These are phyloP conservation scores for Colletotrichum chlorophyti DNA, from an alignment of 2,329 filamentous ascomycete genomes.

Conservation along the genomic window DNA sequence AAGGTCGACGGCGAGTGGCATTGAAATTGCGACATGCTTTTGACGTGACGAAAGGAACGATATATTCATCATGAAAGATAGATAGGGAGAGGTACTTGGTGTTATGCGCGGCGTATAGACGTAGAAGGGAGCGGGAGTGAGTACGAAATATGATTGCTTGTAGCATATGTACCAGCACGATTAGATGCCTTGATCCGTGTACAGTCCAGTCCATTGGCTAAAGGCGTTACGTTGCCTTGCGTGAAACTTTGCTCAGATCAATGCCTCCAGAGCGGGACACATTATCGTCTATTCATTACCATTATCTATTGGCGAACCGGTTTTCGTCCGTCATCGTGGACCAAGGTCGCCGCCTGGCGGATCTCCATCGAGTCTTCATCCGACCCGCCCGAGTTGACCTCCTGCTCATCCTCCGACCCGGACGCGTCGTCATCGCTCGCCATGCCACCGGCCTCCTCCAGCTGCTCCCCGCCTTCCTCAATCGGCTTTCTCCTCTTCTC, in stretches of 20 bases:
- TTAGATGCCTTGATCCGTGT: conserved; percentile 7
- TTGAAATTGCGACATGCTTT: conserved; percentile 24
- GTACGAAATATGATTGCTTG: conserved; percentile 14
- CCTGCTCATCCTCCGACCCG: conserved; percentile 40
- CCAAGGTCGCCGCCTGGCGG: conserved; percentile 34
- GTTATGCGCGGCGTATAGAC: conserved; percentile 7
- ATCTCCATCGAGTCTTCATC: conserved; percentile 35
- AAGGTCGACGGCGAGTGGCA: conserved; percentile 82
- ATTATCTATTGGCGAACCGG: background rate
- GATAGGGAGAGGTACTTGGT: background rate
- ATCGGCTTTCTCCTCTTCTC: conserved; percentile 70
- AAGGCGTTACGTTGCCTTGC: no score
- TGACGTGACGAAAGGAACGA: no score
- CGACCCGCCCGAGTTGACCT: conserved; percentile 10
- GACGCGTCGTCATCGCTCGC: conserved; percentile 35
- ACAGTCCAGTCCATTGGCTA: no score
- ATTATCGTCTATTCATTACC: background rate
- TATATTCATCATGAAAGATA: no score
- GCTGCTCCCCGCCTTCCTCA: conserved; percentile 24
- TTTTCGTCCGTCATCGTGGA: conserved; percentile 22
- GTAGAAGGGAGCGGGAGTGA: background rate
- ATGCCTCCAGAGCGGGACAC: no score
- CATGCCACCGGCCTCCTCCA: conserved; percentile 34
- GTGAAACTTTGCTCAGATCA: no score
- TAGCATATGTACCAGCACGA: conserved; percentile 16